Conservation (phyloP, 331 rosid genomes). For the Quercus phellos region DNA sequence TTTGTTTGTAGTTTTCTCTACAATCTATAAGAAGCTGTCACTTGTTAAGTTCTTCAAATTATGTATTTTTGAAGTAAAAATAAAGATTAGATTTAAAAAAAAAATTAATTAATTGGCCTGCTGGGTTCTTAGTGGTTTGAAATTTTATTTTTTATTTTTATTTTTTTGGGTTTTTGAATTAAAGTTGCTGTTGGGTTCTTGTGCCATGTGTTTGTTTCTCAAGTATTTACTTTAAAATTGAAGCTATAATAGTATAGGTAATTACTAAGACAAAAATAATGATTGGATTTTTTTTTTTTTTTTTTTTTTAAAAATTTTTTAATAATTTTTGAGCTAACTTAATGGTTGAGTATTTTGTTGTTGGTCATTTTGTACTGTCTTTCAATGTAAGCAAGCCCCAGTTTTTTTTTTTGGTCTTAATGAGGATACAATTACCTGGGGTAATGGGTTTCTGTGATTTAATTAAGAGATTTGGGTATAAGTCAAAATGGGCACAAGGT, state of each 20-base stretch:
- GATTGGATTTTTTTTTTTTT: background rate
- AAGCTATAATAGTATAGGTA: background rate
- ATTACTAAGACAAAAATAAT: background rate
- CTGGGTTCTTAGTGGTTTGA: background rate
- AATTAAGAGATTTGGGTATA: conserved; percentile 2
- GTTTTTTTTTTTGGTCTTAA: conserved; percentile 5
- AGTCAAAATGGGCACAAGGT: conserved; percentile 28
- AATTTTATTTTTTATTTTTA: background rate
- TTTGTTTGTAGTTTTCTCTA: background rate
- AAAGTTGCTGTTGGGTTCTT: background rate
- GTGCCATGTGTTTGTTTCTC: background rate
- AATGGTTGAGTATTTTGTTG: conserved; percentile 1
- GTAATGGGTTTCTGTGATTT: background rate
- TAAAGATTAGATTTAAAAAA: background rate
- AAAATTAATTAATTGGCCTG: background rate
- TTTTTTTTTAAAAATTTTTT: background rate
- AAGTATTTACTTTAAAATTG: background rate
- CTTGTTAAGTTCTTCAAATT: background rate
- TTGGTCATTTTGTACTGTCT: conserved; percentile 15
- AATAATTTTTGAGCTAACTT: conserved; percentile 19
- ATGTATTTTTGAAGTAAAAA: background rate
- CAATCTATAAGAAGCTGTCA: background rate
- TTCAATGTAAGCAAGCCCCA: conserved; percentile 14
- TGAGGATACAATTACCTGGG: conserved; percentile 6
- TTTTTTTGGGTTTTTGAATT: background rate